Evolutionary conservation across 2,329 filamentous ascomycete species (phyloP).

Genomic region (Chaetoscypha palmicola): DNA sequence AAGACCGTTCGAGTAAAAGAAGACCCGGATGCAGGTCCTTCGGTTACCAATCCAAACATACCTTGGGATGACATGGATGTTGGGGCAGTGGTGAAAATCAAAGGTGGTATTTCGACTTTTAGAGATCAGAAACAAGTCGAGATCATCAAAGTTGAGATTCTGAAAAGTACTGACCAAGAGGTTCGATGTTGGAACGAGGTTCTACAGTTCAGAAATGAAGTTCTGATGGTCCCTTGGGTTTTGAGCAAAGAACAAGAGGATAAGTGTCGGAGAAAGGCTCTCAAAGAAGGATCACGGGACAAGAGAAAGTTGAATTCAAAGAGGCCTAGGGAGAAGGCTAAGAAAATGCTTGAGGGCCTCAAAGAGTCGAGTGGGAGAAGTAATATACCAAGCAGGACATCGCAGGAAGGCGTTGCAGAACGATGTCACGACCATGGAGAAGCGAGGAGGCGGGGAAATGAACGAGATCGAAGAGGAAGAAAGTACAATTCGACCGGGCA

Average conservation of each 20-base stretch:
- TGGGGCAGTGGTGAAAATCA: conserved; percentile 50
- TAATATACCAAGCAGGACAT: background rate
- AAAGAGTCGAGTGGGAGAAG: too few species aligned
- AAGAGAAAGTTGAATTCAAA: conserved; percentile 2
- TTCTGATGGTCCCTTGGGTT: conserved; percentile 49
- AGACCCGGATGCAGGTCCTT: conserved; percentile 61
- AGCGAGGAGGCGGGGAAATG: too few species aligned
- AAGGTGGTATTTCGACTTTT: conserved; percentile 44
- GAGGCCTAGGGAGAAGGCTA: background rate
- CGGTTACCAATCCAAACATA: conserved; percentile 25
- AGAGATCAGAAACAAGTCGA: conserved; percentile 45
- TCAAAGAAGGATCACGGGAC: conserved; percentile 3
- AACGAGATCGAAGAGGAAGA: too few species aligned
- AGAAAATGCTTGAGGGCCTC: background rate
- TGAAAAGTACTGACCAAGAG: conserved; percentile 50
- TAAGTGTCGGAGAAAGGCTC: conserved; percentile 33
- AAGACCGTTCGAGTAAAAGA: conserved; percentile 35
- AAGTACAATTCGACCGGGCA: background rate
- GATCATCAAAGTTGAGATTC: conserved; percentile 41
- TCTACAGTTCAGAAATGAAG: conserved; percentile 40
- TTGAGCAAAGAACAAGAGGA: conserved; percentile 43
- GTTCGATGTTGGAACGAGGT: conserved; percentile 53
- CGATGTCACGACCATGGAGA: too few species aligned
- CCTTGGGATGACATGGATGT: conserved; percentile 36
- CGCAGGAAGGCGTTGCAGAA: too few species aligned